Percentiles rank a stretch among this genome's conserved stretches.
These are phyloP conservation scores for Diaporthe sp. DNA, from an alignment of 2,329 filamentous ascomycete genomes.

Conservation along the genomic window DNA sequence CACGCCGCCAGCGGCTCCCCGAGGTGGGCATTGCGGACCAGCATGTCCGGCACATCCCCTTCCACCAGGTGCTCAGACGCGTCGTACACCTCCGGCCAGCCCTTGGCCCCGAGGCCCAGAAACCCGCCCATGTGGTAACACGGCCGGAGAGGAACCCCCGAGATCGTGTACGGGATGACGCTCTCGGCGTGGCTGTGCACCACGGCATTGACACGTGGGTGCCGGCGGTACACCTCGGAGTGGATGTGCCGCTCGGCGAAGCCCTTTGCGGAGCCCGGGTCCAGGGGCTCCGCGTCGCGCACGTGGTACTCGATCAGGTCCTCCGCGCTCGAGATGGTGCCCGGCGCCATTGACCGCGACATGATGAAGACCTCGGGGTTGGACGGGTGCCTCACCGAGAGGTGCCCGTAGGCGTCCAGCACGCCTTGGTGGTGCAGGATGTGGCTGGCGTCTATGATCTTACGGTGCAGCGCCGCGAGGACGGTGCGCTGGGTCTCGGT, in stretches of 20 bases:
- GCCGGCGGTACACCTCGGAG: slow-evolving; percentile 60
- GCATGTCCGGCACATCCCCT: slow-evolving; percentile 52
- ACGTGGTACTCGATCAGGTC: slow-evolving; percentile 64
- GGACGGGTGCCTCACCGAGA: slow-evolving; percentile 64
- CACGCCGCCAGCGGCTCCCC: slow-evolving; percentile 52
- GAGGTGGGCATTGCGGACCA: slow-evolving; percentile 53
- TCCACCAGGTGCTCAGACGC: slow-evolving; percentile 47
- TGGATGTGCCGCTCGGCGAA: slow-evolving; percentile 62
- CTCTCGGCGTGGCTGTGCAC: slow-evolving; percentile 60
- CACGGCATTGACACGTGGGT: slow-evolving; percentile 54
- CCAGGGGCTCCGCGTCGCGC: slow-evolving; percentile 56
- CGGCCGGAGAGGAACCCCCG: slow-evolving; percentile 56
- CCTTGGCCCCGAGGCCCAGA: slow-evolving; percentile 50
- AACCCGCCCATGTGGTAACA: slow-evolving; percentile 60
- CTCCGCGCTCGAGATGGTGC: slow-evolving; percentile 56
- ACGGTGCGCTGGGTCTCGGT: slow-evolving; percentile 2
- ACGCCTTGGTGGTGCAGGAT: slow-evolving; percentile 65
- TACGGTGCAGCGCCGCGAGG: slow-evolving; percentile 36
- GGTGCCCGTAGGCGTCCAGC: slow-evolving; percentile 68
- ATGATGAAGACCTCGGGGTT: slow-evolving; percentile 63
- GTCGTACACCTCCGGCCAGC: slow-evolving; percentile 50
- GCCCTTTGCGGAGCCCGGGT: slow-evolving; percentile 54
- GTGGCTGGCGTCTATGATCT: slow-evolving; percentile 61
- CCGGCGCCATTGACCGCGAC: slow-evolving; percentile 62
- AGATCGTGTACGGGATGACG: slow-evolving; percentile 59